These are phyloP conservation scores for Fibroporia radiculosa DNA, from an alignment of 768 basidiomycete species.

Conservation along the genomic window DNA sequence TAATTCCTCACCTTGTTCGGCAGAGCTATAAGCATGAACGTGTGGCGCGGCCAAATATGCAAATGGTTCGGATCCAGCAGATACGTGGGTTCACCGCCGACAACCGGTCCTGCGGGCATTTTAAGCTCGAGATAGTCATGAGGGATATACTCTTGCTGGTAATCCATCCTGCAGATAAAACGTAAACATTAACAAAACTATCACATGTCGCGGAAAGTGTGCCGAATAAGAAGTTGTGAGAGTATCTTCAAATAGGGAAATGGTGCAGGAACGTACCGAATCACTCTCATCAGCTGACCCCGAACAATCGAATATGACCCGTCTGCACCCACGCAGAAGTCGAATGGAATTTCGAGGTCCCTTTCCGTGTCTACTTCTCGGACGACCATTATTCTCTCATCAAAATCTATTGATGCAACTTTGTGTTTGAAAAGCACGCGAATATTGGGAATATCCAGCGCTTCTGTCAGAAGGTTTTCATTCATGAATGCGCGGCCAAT, in stretches of 20 bases:
- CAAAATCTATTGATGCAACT: conserved; percentile 70
- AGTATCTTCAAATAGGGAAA: conserved; percentile 5
- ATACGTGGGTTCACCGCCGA: conserved; percentile 58
- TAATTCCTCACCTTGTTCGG: conserved; percentile 78
- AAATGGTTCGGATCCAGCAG: conserved; percentile 91
- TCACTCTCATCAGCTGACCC: conserved; percentile 90
- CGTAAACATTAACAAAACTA: background rate
- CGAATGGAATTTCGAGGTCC: conserved; percentile 47
- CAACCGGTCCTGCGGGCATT: conserved; percentile 72
- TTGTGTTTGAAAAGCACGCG: conserved; percentile 76
- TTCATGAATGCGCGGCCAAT: conserved; percentile 87
- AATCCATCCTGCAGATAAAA: conserved; percentile 69
- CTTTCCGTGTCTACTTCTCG: conserved; percentile 36
- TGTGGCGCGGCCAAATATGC: conserved; percentile 98
- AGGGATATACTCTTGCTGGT: conserved; percentile 88
- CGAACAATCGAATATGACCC: conserved; percentile 90
- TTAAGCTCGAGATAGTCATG: conserved; percentile 96
- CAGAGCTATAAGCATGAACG: conserved; percentile 98
- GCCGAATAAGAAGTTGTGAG: conserved; percentile 2
- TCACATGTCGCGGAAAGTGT: background rate
- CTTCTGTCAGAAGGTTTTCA: conserved; percentile 73
- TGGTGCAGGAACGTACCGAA: conserved; percentile 53
- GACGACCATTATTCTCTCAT: conserved; percentile 47
- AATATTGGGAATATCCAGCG: conserved; percentile 54
- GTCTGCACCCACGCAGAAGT: conserved; percentile 87